Conservation (phyloP, 2,329 filamentous ascomycete genomes). For the Byssoonygena ceratinophila region DNA sequence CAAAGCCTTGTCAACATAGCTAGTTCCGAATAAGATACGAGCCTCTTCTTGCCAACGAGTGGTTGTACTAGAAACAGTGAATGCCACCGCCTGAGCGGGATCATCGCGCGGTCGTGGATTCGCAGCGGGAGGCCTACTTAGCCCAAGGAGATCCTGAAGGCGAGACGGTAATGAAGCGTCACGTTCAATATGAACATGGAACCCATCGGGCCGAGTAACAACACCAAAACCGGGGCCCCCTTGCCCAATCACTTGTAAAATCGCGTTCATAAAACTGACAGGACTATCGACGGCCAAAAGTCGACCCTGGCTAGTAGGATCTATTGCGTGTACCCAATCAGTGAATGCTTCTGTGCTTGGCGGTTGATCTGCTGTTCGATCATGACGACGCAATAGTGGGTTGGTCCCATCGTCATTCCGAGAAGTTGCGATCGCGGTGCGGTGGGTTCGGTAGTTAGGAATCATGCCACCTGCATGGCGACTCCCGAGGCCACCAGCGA, state of each 20-base stretch:
- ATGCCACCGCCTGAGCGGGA: conserved; percentile 60
- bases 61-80: conserved; percentile 59
- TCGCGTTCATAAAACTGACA: conserved; percentile 48
- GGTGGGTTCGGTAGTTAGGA: conserved; percentile 37
- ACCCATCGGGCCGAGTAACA: conserved; percentile 39
- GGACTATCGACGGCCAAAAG: conserved; percentile 41
- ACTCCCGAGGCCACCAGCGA: conserved; percentile 45
- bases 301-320: conserved; percentile 36
- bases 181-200: conserved; percentile 47
- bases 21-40: conserved; percentile 66
- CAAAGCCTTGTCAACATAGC: conserved; percentile 57
- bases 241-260: conserved; percentile 46
- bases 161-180: conserved; percentile 42
- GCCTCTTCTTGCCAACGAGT: conserved; percentile 84
- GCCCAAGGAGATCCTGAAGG: conserved; percentile 41
- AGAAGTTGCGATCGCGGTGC: conserved; percentile 40
- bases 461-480: conserved; percentile 35
- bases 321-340: conserved; percentile 46
- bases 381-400: conserved; percentile 63
- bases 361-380: conserved; percentile 25
- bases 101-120: conserved; percentile 36
- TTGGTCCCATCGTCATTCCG: conserved; percentile 72
- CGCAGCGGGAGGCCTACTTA: conserved; percentile 21
- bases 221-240: conserved; percentile 35
- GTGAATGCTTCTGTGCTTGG: conserved; percentile 37